Conservation (phyloP, 2,329 filamentous ascomycete genomes). For the Phaeosphaeriaceae sp. region DNA sequence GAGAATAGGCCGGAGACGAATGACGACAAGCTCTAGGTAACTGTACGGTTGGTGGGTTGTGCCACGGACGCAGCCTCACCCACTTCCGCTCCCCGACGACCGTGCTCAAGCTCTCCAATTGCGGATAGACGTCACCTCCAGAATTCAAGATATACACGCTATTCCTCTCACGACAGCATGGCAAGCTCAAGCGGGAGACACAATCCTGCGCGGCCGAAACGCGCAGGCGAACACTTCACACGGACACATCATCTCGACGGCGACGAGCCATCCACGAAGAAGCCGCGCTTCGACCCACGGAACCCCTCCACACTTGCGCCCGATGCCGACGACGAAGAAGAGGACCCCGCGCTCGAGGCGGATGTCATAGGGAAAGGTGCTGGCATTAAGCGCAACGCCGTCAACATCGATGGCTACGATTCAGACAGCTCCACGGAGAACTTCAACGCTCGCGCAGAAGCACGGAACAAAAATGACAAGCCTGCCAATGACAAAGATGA, state of each 20-base stretch:
- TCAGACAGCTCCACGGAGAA: conserved; percentile 92
- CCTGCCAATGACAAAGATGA: conserved; percentile 57
- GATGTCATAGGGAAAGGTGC: conserved; percentile 85
- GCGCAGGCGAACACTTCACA: conserved; percentile 80
- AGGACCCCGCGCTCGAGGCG: conserved; percentile 80
- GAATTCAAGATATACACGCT: background rate
- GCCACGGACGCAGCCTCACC: conserved; percentile 2
- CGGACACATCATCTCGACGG: conserved; percentile 72
- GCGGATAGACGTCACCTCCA: conserved; percentile 20
- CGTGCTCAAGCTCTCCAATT: conserved; percentile 26
- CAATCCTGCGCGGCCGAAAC: conserved; percentile 76
- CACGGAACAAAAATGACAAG: conserved; percentile 55
- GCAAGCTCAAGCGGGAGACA: conserved; percentile 36
- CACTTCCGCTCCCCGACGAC: conserved; percentile 16
- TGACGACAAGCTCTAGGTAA: conserved; percentile 16
- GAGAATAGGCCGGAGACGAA: conserved; percentile 6
- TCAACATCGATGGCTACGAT: conserved; percentile 97
- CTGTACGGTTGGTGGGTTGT: conserved; percentile 19
- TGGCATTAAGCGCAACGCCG: conserved; percentile 85
- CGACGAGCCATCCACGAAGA: conserved; percentile 67
- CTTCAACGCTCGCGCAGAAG: conserved; percentile 76
- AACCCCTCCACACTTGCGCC: conserved; percentile 92
- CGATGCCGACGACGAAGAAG: conserved; percentile 77
- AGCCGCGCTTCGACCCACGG: conserved; percentile 90
- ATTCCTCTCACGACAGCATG: conserved; percentile 19